A percentile compares a stretch with the other conserved stretches of the same genome.
Evolutionary conservation across 2,329 filamentous ascomycete species (phyloP).

Genomic region (Tricladium varicosporioides): DNA sequence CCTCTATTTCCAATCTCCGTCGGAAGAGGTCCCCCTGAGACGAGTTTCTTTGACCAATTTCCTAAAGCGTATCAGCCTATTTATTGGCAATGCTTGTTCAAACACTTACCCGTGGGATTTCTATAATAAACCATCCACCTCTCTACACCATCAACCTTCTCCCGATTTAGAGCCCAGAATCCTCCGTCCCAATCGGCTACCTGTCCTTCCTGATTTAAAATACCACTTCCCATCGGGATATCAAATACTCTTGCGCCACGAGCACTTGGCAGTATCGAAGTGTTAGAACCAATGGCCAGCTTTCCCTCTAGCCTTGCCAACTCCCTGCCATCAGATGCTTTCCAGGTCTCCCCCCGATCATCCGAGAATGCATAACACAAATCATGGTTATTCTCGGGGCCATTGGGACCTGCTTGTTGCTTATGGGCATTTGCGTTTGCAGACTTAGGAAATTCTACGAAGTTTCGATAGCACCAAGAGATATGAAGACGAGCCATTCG

Average conservation of each 20-base stretch:
- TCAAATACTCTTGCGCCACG: constrained; percentile 23
- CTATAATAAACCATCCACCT: constrained; percentile 27
- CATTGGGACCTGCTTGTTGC: constrained; percentile 30
- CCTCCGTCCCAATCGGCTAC: constrained; percentile 22
- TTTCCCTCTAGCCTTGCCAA: constrained; percentile 14
- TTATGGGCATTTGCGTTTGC: constrained; percentile 23
- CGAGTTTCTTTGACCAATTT: constrained; percentile 18
- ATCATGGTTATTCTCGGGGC: constrained; percentile 29
- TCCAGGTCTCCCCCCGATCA: constrained; percentile 24
- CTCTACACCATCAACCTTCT: constrained; percentile 15
- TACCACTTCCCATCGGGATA: constrained; percentile 26
- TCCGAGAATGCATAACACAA: constrained; percentile 28
- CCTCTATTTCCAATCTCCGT: constrained; percentile 25
- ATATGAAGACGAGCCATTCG: constrained; percentile 20
- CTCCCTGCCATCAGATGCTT: constrained; percentile 15
- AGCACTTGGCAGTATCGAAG: constrained; percentile 17
- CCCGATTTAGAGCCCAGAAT: constrained; percentile 26
- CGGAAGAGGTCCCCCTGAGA: constrained; percentile 14
- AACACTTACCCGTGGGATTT: constrained; percentile 13
- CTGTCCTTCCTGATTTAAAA: constrained; percentile 29
- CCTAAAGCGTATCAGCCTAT: constrained; percentile 9
- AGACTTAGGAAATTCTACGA: constrained; percentile 13
- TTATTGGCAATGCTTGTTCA: background rate
- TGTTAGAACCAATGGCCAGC: background rate
- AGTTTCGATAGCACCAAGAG: constrained; percentile 30